Base-by-base conservation (phyloP, 2,329 filamentous ascomycete species). In the Penicillium sp. region DNA sequence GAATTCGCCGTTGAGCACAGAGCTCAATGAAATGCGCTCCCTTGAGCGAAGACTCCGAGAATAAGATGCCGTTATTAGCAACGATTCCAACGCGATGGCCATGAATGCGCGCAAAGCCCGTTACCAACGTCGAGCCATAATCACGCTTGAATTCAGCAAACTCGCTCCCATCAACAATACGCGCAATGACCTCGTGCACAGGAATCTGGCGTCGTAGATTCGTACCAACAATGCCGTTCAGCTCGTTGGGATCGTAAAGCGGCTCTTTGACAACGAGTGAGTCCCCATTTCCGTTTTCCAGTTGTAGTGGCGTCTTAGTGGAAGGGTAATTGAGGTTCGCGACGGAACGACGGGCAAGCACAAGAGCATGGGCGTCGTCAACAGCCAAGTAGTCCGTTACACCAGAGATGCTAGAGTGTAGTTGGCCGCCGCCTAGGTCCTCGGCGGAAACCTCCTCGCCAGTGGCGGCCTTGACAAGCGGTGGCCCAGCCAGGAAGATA, bases 1-100 rank as follows among this genome's bases (percentile, higher is more conserved):
- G 93, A 53, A 97, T 89, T 50, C 90, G 86, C 53, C 94, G 88
- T 75, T 97, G 92, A 29, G 88, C 83, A 78, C 93, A 97, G 4
- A 99, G 84, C 75, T 99, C 90, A 66, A 97, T 91, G 74, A 99
- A 99, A 76, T 99, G 94, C 0, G 94, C 92, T 34, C 92, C 94
- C 76, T 99, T 99, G 57, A 96, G 82, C 8, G 91, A 87, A 9
- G 90, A 92, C 48, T 92, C 85, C 51, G 89, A 91, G 79, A 97
- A 95, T 6, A 99, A 81, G 65, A 97, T 96, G 50, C 94, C 94
- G 66, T 97, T 94, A 78, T 97, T 97, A 59, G 93, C 93, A 16
- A 99, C 81, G 66, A 99, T 95, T 58, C 93, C 93, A 16, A 97
- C 91, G 50, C 85, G 89, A 61, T 96, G 89, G 41, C 92, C 92